Conservation (phyloP, 164 flowering plant species). For the Kingdonia uniflora region DNA sequence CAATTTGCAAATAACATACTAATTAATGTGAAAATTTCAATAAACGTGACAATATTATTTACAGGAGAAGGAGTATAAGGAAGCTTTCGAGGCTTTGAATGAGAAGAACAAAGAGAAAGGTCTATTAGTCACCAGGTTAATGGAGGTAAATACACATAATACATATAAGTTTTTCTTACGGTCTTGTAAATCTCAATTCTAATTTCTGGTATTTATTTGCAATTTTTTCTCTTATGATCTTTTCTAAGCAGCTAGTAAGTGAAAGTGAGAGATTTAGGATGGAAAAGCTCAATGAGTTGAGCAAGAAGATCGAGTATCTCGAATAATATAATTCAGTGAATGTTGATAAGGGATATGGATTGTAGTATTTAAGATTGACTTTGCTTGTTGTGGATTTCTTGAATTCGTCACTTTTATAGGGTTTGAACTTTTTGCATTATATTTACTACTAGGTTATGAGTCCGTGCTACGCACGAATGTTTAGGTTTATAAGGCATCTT, state of each 20-base stretch:
- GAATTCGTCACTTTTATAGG: too few species aligned
- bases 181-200: neutral
- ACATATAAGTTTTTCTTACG: neutral
- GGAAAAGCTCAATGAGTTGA: constrained; percentile 84
- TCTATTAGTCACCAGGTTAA: constrained; percentile 55
- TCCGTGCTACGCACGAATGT: too few species aligned
- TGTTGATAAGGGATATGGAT: too few species aligned
- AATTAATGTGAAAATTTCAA: neutral
- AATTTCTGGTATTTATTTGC: neutral
- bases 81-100: constrained; percentile 70
- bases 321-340: constrained; percentile 10
- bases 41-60: neutral
- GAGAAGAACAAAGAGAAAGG: constrained; percentile 78
- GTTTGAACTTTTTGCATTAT: too few species aligned
- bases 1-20: too few species aligned
- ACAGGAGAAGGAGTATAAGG: constrained; percentile 86
- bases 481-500: too few species aligned
- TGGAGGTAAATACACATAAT: constrained; percentile 28
- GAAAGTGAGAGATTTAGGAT: constrained; percentile 81
- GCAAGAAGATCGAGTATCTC: constrained; percentile 55
- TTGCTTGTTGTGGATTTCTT: neutral
- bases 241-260: constrained; percentile 45
- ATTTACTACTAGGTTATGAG: too few species aligned
- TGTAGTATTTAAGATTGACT: too few species aligned
- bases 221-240: neutral